Conservation (phyloP, 177 flowering plant genomes). For the Vitis hybrid region DNA sequence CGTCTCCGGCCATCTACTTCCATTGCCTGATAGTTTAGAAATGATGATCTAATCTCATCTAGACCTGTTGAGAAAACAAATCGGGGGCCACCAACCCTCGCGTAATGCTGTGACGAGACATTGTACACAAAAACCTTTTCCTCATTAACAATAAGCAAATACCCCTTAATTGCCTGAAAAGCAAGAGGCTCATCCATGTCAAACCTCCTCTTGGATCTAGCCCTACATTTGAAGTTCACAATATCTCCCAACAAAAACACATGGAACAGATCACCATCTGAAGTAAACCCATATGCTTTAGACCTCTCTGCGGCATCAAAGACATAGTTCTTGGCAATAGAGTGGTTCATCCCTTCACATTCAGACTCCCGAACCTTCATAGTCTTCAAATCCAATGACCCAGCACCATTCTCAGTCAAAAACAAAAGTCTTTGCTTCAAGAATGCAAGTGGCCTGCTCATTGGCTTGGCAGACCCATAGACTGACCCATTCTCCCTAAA, state of each 20-base stretch:
- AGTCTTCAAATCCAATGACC: slow-evolving; percentile 86
- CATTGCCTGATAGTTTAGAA: slow-evolving; percentile 40
- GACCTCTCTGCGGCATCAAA: slow-evolving; percentile 89
- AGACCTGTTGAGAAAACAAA: slow-evolving; percentile 65
- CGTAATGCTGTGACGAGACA: slow-evolving; percentile 78
- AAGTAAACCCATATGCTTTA: slow-evolving; percentile 88
- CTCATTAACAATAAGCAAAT: slow-evolving; percentile 57
- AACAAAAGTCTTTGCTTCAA: slow-evolving; percentile 93
- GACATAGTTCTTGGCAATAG: slow-evolving; percentile 61
- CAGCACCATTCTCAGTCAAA: slow-evolving; percentile 88
- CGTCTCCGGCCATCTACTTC: slow-evolving; percentile 22
- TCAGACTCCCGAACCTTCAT: slow-evolving; percentile 79
- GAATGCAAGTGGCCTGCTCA: slow-evolving; percentile 73
- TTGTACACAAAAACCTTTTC: slow-evolving; percentile 81
- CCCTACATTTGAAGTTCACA: slow-evolving; percentile 91
- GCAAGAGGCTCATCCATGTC: slow-evolving; percentile 66
- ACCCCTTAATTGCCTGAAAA: slow-evolving; percentile 82
- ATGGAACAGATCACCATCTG: slow-evolving; percentile 81
- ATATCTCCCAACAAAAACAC: slow-evolving; percentile 78
- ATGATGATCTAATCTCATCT: slow-evolving; percentile 75
- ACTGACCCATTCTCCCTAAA: slow-evolving; percentile 69
- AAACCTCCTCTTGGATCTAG: slow-evolving; percentile 74
- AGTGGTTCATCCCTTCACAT: slow-evolving; percentile 87
- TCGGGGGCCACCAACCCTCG: slow-evolving; percentile 67
- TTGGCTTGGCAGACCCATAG: slow-evolving; percentile 53